Evolutionary conservation across 2,329 filamentous ascomycete species (phyloP).

Genomic region (Cercospora zeae-maydis): DNA sequence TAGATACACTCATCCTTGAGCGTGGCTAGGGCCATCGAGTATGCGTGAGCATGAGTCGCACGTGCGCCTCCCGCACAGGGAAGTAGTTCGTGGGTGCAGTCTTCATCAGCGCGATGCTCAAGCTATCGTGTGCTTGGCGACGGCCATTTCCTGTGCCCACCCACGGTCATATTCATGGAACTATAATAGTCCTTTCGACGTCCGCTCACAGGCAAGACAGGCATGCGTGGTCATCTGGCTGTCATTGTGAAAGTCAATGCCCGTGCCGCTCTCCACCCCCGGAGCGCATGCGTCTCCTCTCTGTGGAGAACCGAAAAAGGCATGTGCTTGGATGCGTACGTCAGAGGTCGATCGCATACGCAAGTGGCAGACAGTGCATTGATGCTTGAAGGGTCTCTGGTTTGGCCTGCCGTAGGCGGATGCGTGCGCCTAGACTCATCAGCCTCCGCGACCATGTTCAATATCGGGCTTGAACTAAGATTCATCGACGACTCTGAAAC

Average conservation of each 20-base stretch:
- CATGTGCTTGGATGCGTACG: not conserved
- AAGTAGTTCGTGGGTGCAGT: not conserved
- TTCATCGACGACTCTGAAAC: conserved; percentile 1
- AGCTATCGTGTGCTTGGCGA: not conserved
- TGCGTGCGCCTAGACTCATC: conserved; percentile 17
- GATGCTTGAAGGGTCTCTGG: conserved; percentile 32
- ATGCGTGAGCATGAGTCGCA: conserved; percentile 17
- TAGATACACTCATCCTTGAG: conserved; percentile 11
- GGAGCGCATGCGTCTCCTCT: not conserved
- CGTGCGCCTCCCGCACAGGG: not conserved
- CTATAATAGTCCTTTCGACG: conserved; percentile 8
- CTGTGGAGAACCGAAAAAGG: conserved; percentile 1
- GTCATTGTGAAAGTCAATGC: conserved; percentile 14
- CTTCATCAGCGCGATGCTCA: not conserved
- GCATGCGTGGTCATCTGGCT: conserved; percentile 5
- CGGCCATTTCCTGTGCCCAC: not conserved
- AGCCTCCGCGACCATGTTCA: not conserved
- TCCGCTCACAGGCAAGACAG: not conserved
- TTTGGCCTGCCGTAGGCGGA: conserved; percentile 11
- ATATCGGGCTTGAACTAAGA: not conserved
- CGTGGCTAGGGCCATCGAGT: conserved; percentile 13
- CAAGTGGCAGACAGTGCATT: conserved; percentile 19
- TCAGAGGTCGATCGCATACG: conserved; percentile 16
- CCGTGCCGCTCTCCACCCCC: conserved; percentile 1
- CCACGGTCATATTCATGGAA: not conserved